These are phyloP conservation scores for Clarireedia paspali DNA, from an alignment of 2,329 filamentous ascomycete species.

Conservation along the genomic window DNA sequence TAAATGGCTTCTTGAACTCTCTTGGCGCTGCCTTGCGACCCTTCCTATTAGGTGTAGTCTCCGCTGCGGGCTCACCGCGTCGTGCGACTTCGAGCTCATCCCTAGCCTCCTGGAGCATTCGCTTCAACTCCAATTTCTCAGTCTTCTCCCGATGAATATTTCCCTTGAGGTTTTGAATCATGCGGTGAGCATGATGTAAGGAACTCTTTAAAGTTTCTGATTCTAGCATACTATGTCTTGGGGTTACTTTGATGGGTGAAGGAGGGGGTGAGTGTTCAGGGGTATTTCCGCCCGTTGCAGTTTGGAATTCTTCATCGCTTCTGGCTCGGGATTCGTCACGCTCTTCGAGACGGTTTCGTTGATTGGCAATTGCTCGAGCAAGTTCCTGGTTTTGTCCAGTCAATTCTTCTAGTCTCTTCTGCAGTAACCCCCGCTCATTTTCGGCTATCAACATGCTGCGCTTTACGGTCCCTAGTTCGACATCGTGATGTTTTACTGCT, in stretches of 20 bases:
- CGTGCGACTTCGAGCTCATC: slow-evolving; percentile 73
- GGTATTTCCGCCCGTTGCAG: slow-evolving; percentile 60
- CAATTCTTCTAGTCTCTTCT: slow-evolving; percentile 82
- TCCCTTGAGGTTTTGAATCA: slow-evolving; percentile 91
- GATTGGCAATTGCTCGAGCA: slow-evolving; percentile 71
- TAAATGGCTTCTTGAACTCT: slow-evolving; percentile 71
- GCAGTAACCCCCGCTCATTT: slow-evolving; percentile 67
- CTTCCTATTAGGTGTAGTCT: slow-evolving; percentile 45
- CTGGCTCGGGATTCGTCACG: slow-evolving; percentile 50
- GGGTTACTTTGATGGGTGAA: slow-evolving; percentile 86
- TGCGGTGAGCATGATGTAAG: slow-evolving; percentile 86
- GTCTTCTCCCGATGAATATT: slow-evolving; percentile 98
- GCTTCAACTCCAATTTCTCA: slow-evolving; percentile 91
- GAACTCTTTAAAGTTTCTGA: slow-evolving; percentile 93
- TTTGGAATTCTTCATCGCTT: slow-evolving; percentile 57
- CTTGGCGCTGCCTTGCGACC: slow-evolving; percentile 56
- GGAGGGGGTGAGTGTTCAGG: slow-evolving; percentile 86
- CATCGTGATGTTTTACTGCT: slow-evolving; percentile 75
- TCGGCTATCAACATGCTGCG: slow-evolving; percentile 73
- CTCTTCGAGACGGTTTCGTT: slow-evolving; percentile 60
- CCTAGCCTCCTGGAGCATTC: slow-evolving; percentile 88
- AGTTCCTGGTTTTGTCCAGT: slow-evolving; percentile 86
- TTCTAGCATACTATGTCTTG: slow-evolving; percentile 85
- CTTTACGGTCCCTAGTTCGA: slow-evolving; percentile 77
- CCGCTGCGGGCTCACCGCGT: slow-evolving; percentile 39